A percentile compares a stretch with the other conserved stretches of the same genome.
phyloP scores from a whole-genome alignment of 352 stramenopile genomes.

The Globisporangium acanthophoron region DNA sequence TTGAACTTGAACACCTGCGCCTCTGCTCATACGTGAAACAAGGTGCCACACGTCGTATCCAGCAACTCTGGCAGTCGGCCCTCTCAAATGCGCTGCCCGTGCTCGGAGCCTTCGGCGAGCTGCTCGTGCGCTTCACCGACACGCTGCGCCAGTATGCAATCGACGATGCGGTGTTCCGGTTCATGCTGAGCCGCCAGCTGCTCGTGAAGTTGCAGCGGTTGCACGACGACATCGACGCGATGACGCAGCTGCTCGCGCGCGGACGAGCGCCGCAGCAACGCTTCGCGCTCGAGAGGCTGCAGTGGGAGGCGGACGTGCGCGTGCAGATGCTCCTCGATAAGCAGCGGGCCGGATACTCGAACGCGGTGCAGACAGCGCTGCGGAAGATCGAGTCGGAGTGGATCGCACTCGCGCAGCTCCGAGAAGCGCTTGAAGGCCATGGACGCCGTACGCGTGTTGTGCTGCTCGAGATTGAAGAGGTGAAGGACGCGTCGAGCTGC shows the following conservation, averaged over 20 bases:
- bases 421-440: not conserved
- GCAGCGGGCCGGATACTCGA: slow-evolving; percentile 3
- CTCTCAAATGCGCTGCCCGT: not conserved
- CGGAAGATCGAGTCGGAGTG: not conserved
- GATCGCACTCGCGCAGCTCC: not conserved
- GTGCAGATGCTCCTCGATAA: slow-evolving; percentile 6
- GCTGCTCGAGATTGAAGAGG: not conserved
- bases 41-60: no score
- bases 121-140: not conserved
- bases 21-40: slow-evolving; percentile 14
- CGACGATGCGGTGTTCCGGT: slow-evolving; percentile 3
- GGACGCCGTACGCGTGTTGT: not conserved
- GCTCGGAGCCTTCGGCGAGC: slow-evolving; percentile 1
- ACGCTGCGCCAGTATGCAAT: not conserved
- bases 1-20: slow-evolving; percentile 60
- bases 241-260: not conserved
- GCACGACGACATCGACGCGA: not conserved
- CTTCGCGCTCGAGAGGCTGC: not conserved
- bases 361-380: not conserved
- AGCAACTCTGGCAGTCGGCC: no score
- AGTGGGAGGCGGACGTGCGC: slow-evolving; percentile 4
- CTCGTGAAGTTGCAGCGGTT: slow-evolving; percentile 6
- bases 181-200: slow-evolving; percentile 9
- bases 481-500: no score
- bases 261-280: not conserved